Evolutionary conservation across 257 asterid species (phyloP).

Genomic region (Striga asiatica): DNA sequence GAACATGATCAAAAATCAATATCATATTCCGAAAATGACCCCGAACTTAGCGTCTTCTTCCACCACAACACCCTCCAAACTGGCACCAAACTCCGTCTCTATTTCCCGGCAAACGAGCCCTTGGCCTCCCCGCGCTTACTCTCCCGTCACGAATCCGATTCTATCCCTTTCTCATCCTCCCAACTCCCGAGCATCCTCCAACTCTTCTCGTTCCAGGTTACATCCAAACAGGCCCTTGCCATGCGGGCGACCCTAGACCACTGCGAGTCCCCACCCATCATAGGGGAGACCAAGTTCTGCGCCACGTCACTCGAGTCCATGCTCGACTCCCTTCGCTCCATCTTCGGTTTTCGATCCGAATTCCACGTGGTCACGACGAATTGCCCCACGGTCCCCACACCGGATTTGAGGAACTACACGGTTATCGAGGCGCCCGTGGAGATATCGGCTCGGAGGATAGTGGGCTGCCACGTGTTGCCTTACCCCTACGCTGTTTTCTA

Average conservation of each 20-base stretch:
- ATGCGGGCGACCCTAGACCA: constrained; percentile 48
- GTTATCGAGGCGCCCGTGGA: constrained; percentile 25
- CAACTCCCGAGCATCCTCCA: constrained; percentile 33
- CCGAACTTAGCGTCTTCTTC: constrained; percentile 56
- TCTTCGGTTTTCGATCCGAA: constrained; percentile 24
- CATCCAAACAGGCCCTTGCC: constrained; percentile 58
- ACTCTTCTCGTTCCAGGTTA: constrained; percentile 32
- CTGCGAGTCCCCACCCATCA: constrained; percentile 49
- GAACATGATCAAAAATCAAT: neutral
- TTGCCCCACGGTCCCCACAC: constrained; percentile 19
- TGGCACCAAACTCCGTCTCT: constrained; percentile 41
- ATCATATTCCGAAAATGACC: constrained; percentile 15
- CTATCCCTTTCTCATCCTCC: constrained; percentile 57
- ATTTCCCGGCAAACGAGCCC: constrained; percentile 42
- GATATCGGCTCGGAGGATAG: constrained; percentile 23
- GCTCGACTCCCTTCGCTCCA: constrained; percentile 35
- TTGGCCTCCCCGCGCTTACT: constrained; percentile 54
- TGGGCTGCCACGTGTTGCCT: constrained; percentile 68
- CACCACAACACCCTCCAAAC: constrained; percentile 26
- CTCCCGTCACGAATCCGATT: constrained; percentile 44
- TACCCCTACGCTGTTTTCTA: constrained; percentile 80
- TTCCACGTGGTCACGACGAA: constrained; percentile 39
- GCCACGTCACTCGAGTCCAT: constrained; percentile 62
- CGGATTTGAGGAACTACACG: constrained; percentile 50
- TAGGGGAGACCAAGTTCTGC: constrained; percentile 68